Percentiles rank a stretch among this genome's conserved stretches.
phyloP scores from a whole-genome alignment of 768 basidiomycete species.

The Cubamyces sp. region DNA sequence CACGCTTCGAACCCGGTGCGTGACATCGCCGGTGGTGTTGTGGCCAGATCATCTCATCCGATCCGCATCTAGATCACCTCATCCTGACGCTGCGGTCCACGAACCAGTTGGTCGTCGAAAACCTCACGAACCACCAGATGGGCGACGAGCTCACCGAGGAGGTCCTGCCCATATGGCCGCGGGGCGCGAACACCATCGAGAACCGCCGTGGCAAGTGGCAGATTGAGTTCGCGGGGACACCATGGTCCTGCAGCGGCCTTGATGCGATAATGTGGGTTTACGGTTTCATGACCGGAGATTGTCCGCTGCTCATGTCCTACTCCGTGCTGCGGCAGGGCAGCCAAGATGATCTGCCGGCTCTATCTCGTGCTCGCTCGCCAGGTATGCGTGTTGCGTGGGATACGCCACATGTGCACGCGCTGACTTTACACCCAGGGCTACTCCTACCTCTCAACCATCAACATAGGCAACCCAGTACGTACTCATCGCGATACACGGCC shows the following conservation, averaged over 20 bases:
- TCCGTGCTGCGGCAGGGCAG: constrained; percentile 44
- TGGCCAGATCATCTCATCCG: neutral
- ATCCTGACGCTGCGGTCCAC: constrained; percentile 70
- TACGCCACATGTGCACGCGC: constrained; percentile 29
- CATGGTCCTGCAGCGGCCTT: constrained; percentile 65
- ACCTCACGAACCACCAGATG: constrained; percentile 53
- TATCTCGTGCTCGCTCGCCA: constrained; percentile 63
- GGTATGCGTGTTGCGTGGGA: constrained; percentile 38
- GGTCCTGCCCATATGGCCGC: constrained; percentile 68
- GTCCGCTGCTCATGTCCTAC: neutral
- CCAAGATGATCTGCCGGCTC: constrained; percentile 60
- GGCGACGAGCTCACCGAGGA: constrained; percentile 60
- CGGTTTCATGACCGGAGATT: neutral
- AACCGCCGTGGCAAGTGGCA: constrained; percentile 53
- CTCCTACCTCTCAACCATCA: constrained; percentile 59
- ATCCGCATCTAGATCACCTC: constrained; percentile 57
- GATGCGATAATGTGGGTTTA: constrained; percentile 53
- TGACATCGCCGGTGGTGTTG: neutral
- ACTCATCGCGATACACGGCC: neutral
- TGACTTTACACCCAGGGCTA: constrained; percentile 56
- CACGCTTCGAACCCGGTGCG: constrained; percentile 33
- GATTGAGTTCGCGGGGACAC: constrained; percentile 65
- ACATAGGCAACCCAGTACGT: constrained; percentile 56
- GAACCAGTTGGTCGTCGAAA: constrained; percentile 59
- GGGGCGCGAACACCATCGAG: constrained; percentile 57